Evolutionary conservation across 306 rosid species (phyloP).

Genomic region (Rosa chinensis): DNA sequence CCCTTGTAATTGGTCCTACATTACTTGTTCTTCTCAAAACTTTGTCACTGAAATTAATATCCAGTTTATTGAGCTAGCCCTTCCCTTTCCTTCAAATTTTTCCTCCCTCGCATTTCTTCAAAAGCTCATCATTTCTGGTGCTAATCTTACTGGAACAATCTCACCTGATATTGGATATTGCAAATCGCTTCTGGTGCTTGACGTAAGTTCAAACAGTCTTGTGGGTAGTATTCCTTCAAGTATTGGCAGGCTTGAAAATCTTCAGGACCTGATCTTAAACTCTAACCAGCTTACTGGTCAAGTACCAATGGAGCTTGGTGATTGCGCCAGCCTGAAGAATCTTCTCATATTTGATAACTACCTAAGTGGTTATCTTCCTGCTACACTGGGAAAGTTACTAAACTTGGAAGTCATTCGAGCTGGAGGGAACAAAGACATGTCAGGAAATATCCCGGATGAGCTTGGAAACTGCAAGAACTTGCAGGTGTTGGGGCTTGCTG

Average conservation of each 20-base stretch:
- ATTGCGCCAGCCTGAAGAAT: constrained; percentile 52
- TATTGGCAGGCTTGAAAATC: constrained; percentile 61
- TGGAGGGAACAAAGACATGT: constrained; percentile 73
- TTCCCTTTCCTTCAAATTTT: constrained; percentile 65
- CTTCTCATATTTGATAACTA: constrained; percentile 62
- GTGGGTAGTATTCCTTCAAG: constrained; percentile 58
- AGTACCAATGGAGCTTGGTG: constrained; percentile 58
- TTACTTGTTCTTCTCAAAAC: constrained; percentile 59
- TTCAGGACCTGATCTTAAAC: constrained; percentile 59
- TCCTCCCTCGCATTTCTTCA: constrained; percentile 58
- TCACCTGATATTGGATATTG: constrained; percentile 58
- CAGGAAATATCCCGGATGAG: constrained; percentile 60
- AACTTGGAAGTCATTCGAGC: constrained; percentile 62
- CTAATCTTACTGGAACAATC: constrained; percentile 65
- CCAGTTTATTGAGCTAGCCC: constrained; percentile 48
- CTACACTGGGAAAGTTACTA: constrained; percentile 50
- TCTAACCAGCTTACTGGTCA: constrained; percentile 74
- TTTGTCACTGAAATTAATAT: constrained; percentile 62
- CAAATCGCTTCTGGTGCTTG: constrained; percentile 45
- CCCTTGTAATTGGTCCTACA: constrained; percentile 71
- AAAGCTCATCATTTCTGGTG: constrained; percentile 57
- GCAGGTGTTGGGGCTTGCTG: constrained; percentile 69
- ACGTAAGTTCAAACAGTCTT: constrained; percentile 68
- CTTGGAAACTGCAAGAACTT: constrained; percentile 69
- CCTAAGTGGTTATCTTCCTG: constrained; percentile 55